phyloP scores from a whole-genome alignment of 176 grass and related monocot genomes.

The Hyparrhenia diplandra region DNA sequence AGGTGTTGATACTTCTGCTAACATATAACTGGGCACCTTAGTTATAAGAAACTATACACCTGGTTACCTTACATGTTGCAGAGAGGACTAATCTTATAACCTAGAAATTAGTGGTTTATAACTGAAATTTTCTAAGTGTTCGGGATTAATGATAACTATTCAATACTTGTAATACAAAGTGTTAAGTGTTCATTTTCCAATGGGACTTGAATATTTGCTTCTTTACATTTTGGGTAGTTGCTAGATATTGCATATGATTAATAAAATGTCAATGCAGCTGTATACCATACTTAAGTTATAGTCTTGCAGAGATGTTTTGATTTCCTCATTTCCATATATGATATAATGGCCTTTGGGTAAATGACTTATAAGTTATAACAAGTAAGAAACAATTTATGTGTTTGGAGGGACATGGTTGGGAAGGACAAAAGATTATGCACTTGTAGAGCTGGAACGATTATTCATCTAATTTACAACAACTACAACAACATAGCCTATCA shows the following conservation, averaged over 20 bases:
- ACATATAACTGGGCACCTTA: background rate
- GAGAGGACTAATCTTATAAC: background rate
- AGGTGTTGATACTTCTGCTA: background rate
- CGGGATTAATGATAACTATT: background rate
- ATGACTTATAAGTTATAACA: background rate
- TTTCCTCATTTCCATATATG: no score
- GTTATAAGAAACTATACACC: background rate
- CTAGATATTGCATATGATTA: background rate
- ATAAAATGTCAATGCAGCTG: background rate
- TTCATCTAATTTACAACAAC: background rate
- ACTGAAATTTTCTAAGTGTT: background rate
- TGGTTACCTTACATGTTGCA: background rate
- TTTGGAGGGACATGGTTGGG: background rate
- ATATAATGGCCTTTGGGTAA: background rate
- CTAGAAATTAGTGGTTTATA: background rate
- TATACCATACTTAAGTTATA: background rate
- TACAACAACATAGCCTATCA: no score
- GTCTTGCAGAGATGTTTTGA: no score
- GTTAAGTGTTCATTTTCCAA: background rate
- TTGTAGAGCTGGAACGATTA: background rate
- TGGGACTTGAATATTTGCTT: background rate
- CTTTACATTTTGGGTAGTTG: background rate
- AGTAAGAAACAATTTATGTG: background rate
- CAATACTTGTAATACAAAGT: background rate
- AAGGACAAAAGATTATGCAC: background rate